Evolutionary conservation across 441 rosid species (phyloP), one percentile per base, ranked within the genome.

Genomic region (Jatropha multifida): DNA sequence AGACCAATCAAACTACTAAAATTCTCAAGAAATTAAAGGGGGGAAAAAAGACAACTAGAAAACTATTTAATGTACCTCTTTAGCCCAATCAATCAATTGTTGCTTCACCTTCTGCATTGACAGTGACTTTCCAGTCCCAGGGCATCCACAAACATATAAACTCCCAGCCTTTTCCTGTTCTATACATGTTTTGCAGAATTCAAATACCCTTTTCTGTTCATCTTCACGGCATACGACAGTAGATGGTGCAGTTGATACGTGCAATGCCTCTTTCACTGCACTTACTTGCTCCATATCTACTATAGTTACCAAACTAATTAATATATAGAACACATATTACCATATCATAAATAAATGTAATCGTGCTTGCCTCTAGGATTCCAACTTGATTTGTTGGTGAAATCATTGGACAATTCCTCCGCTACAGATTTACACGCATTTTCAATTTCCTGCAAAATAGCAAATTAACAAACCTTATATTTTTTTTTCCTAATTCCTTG

Each of bases 51-150:
- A 27, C 52, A 75, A 59, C 15, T 10, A 18, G 2, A 18, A 46
- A 15, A 74, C n/a, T 37, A 58, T 0, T 4, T 59, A 71, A 26
- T 68, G 18, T 73, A 94, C 98, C 89, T 90, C 83, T 60, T 77
- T 81, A 5, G 88, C 82, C 97, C 98, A 93, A 6, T 91, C 86
- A 74, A 83, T 67, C 73, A 88, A 69, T 42, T 75, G 82, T 54
- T 80, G 86, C 74, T 85, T 86, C 42, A 91, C 89, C 83, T 83
- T 91, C 75, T 87, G 92, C 92, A 91, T 87, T 1, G 96, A 90
- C 72, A 94, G 61, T 0, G 98, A 88, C 76, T 94, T 94, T 3
- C 98, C 97, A 0, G 99, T 93, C 76, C 98, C 97, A 0, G 96
- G 97, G 37, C 92, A 89, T 42, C 98, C 99, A 73, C 93, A 90